Conservation (phyloP, 345 rosid species). For the Citrus trifoliata region DNA sequence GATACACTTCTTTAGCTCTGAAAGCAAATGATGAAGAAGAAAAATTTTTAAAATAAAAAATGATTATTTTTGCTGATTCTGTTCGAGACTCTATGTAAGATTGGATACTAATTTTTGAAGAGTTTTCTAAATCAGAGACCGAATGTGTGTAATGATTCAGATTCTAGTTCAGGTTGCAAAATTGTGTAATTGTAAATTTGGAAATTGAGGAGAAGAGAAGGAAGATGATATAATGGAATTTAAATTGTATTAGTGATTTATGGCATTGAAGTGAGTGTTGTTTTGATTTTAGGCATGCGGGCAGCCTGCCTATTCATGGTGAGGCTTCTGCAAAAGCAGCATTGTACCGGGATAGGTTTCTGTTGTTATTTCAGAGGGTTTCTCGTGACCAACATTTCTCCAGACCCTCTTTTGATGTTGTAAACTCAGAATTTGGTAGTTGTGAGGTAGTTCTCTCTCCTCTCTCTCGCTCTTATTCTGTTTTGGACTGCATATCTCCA, state of each 20-base stretch:
- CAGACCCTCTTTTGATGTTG: slow-evolving; percentile 69
- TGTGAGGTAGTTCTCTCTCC: slow-evolving; percentile 52
- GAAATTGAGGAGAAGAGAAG: background rate
- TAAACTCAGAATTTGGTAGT: slow-evolving; percentile 52
- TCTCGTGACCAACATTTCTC: slow-evolving; percentile 78
- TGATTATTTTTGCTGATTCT: background rate
- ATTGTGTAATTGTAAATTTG: background rate
- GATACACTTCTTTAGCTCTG: background rate
- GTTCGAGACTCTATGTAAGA: background rate
- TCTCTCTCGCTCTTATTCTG: background rate
- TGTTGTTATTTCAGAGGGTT: slow-evolving; percentile 74
- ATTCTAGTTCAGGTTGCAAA: background rate
- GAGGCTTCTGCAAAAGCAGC: slow-evolving; percentile 71
- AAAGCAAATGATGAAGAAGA: background rate
- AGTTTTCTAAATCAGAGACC: background rate
- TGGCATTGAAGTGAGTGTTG: background rate
- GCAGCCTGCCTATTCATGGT: slow-evolving; percentile 65
- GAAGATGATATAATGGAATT: background rate
- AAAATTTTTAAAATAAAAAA: background rate
- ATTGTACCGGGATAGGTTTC: slow-evolving; percentile 71
- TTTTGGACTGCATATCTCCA: background rate
- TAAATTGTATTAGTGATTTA: background rate
- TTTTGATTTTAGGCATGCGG: slow-evolving; percentile 44
- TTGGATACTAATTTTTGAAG: background rate
- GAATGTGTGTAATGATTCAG: background rate